Base-by-base conservation (phyloP, 2,329 filamentous ascomycete genomes). In the Fusarium phyllophilum region DNA sequence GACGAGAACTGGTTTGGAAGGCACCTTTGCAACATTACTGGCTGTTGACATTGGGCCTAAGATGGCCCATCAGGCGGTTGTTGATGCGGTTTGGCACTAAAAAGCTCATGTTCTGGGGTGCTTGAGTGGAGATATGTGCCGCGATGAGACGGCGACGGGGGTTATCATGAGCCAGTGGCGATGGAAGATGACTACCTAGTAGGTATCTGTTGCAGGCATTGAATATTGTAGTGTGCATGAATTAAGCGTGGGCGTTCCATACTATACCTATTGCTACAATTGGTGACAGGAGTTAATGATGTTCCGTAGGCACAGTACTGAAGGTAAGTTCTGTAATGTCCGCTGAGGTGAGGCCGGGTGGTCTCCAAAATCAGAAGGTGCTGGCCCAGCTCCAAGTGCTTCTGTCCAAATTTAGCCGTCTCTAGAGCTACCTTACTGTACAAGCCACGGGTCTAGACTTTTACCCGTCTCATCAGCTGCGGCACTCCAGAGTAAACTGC, bases 1-100 rank as follows among this genome's bases (percentile, higher is more conserved):
- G 68, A 62, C 48, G 36, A 49, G 49, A 61, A 55, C 49, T 65
- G 51, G 56, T 66, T 63, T 57, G 59, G 68, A 70, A 62, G 55
- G 66, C 65, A 48, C 60, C 59, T 75, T 52, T 61, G 73, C 66
- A 31, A 76, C 62, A 44, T 67, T 67, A 78, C 75, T 78, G 76
- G 76, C 63, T 70, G 62, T 54, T 46, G 65, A 59, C 56, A 44
- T 64, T 75, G 48, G 64, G 60, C 57, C 72, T 73, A 75, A 61
- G 60, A 49, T 49, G 58, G 60, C 31, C 44, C 52, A 48, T 68
- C 68, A 72, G 69, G 76, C 75, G 75, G 69, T 69, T 76, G 73
- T 67, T 76, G 71, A 72, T 68, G 67, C 65, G 55, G 48, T 62
- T 69, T 60, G 65, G 72, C 61, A 67, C 68, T 73, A 75, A 73